Base-by-base conservation (phyloP, 768 basidiomycete species). In the Naganishia kalamii region DNA sequence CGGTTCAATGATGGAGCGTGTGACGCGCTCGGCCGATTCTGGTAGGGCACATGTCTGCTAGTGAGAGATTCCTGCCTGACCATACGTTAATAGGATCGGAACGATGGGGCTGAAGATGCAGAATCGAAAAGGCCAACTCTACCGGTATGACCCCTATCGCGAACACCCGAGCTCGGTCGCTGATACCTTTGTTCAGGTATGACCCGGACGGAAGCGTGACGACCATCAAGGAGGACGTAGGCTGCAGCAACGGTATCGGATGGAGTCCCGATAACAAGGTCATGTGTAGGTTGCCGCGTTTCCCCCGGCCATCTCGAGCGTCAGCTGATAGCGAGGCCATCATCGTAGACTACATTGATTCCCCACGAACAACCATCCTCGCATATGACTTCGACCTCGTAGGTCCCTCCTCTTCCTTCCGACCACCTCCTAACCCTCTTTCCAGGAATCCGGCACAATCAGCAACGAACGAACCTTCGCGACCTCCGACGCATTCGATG, bases 301-400 rank as follows among this genome's bases (percentile, higher is more conserved):
- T 2, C 27, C 12, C 2, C 11, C 17, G 23, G 47, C 13, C n/a
- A 21, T 23, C 15, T 25, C 5, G 19, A 52, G 10, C 2, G 30
- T 19, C 3, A 32, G 21, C 51, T 52, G 17, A 32, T 19, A 12
- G 51, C 33, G 10, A 19, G 12, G n/a, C n/a, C n/a, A n/a, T n/a
- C n/a, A 2, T 13, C 62, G n/a, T 17, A 77, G 75, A 75, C 64
- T 77, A 74, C 65, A 70, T 77, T 63, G 76, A 77, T 60, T 77
- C 76, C 10, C 63, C 60, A 12, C 67, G 68, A 37, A 65, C 63
- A 41, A 63, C 63, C 25, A 54, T 77, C 19, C 32, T 33, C n/a
- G 46, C 65, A 8, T 74, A 65, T 62, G 71, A 69, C 51, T 75
- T 70, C 65, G 67, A 71, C 47, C 49, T 63, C 33, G 65, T 68